phyloP scores from a whole-genome alignment of 371 early-diverging fungal species.

The Apophysomyces elegans region DNA sequence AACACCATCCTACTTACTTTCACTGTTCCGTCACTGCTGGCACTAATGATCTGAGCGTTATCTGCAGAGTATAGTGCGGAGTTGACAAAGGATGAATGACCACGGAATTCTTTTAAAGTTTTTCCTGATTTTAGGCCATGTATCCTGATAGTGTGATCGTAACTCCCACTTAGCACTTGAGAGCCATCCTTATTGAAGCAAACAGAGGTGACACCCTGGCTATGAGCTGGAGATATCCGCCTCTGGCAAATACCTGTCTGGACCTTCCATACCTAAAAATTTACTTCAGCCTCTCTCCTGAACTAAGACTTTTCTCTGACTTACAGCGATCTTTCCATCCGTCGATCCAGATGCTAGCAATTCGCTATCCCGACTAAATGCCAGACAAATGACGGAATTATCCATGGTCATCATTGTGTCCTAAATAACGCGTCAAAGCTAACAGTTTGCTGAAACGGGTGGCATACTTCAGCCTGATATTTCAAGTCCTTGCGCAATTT shows the following conservation, averaged over 20 bases:
- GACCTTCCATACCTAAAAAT: slow-evolving; percentile 75
- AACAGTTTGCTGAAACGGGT: not conserved
- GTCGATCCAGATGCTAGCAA: slow-evolving; percentile 85
- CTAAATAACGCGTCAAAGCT: slow-evolving; percentile 29
- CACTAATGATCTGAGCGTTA: slow-evolving; percentile 72
- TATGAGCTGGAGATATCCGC: slow-evolving; percentile 83
- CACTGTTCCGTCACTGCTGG: slow-evolving; percentile 86
- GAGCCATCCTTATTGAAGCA: slow-evolving; percentile 79
- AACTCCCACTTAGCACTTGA: slow-evolving; percentile 83
- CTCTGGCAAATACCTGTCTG: slow-evolving; percentile 76
- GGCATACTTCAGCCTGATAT: slow-evolving; percentile 85
- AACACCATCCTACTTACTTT: slow-evolving; percentile 56
- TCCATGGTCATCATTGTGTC: slow-evolving; percentile 95
- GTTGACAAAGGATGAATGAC: slow-evolving; percentile 92
- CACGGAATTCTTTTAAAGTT: slow-evolving; percentile 85
- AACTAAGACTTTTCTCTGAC: not conserved
- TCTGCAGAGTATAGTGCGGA: slow-evolving; percentile 72
- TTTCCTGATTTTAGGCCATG: slow-evolving; percentile 93
- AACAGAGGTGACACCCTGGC: slow-evolving; percentile 83
- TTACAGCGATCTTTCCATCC: slow-evolving; percentile 85
- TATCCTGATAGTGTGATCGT: slow-evolving; percentile 80
- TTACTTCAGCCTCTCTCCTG: not conserved
- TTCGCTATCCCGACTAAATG: slow-evolving; percentile 79
- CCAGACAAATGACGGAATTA: slow-evolving; percentile 77
- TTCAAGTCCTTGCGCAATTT: slow-evolving; percentile 87